These are phyloP conservation scores for Aspergillus brasiliensis DNA, from an alignment of 2,329 filamentous ascomycete species.

Conservation along the genomic window DNA sequence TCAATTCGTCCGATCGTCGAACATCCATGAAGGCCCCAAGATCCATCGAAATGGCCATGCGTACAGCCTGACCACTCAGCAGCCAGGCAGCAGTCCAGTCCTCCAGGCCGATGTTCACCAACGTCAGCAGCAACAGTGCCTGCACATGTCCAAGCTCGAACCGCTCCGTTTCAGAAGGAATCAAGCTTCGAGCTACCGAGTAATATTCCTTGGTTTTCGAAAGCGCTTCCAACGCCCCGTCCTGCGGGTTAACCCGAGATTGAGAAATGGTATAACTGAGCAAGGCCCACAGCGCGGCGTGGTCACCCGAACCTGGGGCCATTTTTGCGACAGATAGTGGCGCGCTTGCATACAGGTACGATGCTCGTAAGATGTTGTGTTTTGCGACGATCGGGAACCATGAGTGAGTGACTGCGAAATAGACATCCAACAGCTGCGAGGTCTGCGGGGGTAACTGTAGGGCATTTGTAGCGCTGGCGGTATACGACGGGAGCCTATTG, in stretches of 20 bases:
- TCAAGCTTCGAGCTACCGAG: constrained; percentile 36
- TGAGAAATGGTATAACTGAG: constrained; percentile 46
- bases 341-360: constrained; percentile 56
- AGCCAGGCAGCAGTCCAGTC: constrained; percentile 56
- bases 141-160: constrained; percentile 48
- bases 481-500: constrained; percentile 6
- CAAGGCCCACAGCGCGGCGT: constrained; percentile 48
- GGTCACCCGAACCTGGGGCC: constrained; percentile 41
- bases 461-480: constrained; percentile 11
- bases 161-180: constrained; percentile 43
- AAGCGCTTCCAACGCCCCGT: constrained; percentile 20
- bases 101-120: constrained; percentile 53
- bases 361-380: constrained; percentile 57
- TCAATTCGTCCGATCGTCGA: constrained; percentile 33
- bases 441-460: constrained; percentile 52
- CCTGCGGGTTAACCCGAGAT: constrained; percentile 21
- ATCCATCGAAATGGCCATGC: constrained; percentile 47
- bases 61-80: constrained; percentile 54
- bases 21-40: constrained; percentile 31
- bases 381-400: constrained; percentile 64
- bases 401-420: constrained; percentile 60
- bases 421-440: constrained; percentile 57
- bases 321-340: constrained; percentile 36
- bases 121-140: constrained; percentile 48
- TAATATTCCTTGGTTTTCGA: constrained; percentile 39